Evolutionary conservation across 148 eudicot species (phyloP), one percentile per base, ranked within the genome.

Genomic region (Vaccinium corymbosum): DNA sequence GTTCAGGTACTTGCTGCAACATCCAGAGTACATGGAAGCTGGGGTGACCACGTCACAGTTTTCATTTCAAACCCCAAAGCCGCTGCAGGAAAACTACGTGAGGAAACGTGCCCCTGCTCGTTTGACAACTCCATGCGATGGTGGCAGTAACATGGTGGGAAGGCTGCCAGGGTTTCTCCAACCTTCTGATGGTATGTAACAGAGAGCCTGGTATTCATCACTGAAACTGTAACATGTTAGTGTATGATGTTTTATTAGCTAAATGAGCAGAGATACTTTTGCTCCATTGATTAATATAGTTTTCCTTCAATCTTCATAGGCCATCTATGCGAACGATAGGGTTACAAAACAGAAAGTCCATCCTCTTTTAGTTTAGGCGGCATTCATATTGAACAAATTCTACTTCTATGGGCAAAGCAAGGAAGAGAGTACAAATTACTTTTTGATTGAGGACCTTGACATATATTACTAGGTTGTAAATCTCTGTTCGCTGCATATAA

Each of bases 41-140:
- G 99, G 98, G 62, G 93, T 90, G 50, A 88, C 80, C 57, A 19
- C 89, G 87, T 89, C 97, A 68, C 92, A 90, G 81, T 97, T 97
- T 90, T 97, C 99, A 49, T 97, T 94, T 85, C 98, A 91, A 87
- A 90, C 81, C 74, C 99, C 99, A 61, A 93, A 87, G 84, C 99
- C 97, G 79, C 86, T 97, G 92, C 94, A 93, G 83, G 95, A 94
- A 61, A 90, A 94, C 82, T 97, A 97, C 86, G 97, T 94, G 64
- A 89, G 94, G 81, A 97, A 94, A 85, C 94, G 95, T 52, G 85
- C 91, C 79, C 93, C 59, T 56, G 59, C 59, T 56, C 7, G 90
- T 81, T 27, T 84, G 51, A 79, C 87, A 56, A 56, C 59, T 56
- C 59, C 59, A 56, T 5, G 16, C 19, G 19, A 15, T 56, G 59